Base-by-base conservation (phyloP, 23 red algal species). In the Pyropia yezoensis region DNA sequence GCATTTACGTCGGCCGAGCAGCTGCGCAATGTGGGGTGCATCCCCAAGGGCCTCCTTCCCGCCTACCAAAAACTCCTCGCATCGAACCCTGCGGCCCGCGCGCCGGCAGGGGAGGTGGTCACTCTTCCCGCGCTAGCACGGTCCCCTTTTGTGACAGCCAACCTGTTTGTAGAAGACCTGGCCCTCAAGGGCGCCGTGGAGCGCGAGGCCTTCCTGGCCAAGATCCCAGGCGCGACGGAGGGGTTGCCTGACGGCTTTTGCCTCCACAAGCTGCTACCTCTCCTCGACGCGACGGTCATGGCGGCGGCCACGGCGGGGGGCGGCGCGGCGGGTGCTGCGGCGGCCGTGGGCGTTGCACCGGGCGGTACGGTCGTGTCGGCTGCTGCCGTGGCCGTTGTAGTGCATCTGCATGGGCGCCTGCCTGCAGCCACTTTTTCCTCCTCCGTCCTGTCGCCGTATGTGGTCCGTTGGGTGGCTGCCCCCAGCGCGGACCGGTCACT, bases 121-220 rank as follows among this genome's bases (percentile, higher is more conserved):
- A 76, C 86, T 47, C 77, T 79, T 50, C 78, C 85, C 11, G 77
- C 74, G 29, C 75, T 98, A 26, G 30, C 74, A 67, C 33, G 66
- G 16, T 75, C 70, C 27, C 74, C 80, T 55, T 90, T 87, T 77
- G 65, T 98, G 33, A 68, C 87, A 39, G 57, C 91, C 0, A 98
- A 90, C 67, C 63, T 98, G 21, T 89, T 90, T 58, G 74, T 98
- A 9, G 94, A 98, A 25, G 85, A 87, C 53, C 70, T 90, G 24
- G 84, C 80, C 1, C 55, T 98, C n/a, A 87, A 85, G 45, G 94
- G 85, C 13, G 58, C 65, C 18, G 57, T 84, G 30, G 94, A 98
- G 52, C 67, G 66, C 16, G 79, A 90, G 54, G 75, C 80, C 7
- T 88, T 90, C 63, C 26, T 98, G 45, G 51, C 57, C 14, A 85